Evolutionary conservation across 768 basidiomycete species (phyloP), one percentile per base, ranked within the genome.

Genomic region (Hygrocybe coccinea): DNA sequence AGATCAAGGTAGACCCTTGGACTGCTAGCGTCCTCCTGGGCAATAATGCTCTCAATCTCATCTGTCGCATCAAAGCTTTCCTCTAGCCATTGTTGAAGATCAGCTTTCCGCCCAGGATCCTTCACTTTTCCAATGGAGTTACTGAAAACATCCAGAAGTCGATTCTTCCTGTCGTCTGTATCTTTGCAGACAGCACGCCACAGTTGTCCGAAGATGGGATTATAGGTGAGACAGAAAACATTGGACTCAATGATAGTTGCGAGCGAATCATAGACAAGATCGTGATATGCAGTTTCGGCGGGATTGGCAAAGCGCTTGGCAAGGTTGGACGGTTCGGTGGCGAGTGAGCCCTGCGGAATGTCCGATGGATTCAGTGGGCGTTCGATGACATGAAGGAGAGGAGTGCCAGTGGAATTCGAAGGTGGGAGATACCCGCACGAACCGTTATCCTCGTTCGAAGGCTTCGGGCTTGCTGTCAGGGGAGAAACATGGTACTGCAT

Each of bases 161-260:
- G 50, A 19, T 52, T 48, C 45, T 63, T 60, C 7, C 61, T 60
- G 17, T 54, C 39, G 46, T 48, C 39, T 24, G 60, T 54, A 33
- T 63, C 60, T 48, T 59, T 61, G 60, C 65, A 68, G 14, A 68
- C 67, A 9, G 67, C 65, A 29, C 67, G 64, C 67, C 67, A 68
- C 15, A 68, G 65, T 52, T 64, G 64, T 19, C 67, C 67, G 57
- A 68, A 68, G 22, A 68, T 53, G 10, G 65, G 57, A 50, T 68
- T 68, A 34, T 65, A 68, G 10, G 64, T 65, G 52, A 68, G 62
- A 12, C 60, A 56, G 35, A 58, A 57, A 51, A 68, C 67, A 51
- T 67, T 68, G 36, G 57, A 55, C 35, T 56, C 56, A 49, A 68
- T 67, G 56, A 68, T 64, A 41, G 53, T 39, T n/a, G 57, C 52